Percentiles rank a stretch among this genome's conserved stretches.
Evolutionary conservation across 495 filamentous ascomycete genomes (phyloP).

Genomic region (Glonium stellatum): DNA sequence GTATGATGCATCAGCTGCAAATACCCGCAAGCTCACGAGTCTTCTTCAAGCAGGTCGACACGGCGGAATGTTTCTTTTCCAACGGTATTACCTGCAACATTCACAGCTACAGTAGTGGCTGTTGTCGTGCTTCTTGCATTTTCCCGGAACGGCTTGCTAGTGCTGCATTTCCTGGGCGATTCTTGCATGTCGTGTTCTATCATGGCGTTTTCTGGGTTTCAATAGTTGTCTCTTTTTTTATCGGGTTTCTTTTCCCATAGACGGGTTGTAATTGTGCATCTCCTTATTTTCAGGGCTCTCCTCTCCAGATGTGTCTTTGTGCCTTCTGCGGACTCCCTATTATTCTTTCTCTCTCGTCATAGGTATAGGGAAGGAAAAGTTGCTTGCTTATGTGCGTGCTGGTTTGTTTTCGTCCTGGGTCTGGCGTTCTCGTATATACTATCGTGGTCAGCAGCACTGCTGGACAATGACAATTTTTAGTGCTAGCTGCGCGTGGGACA

Average conservation of each 20-base stretch:
- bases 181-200: conserved; percentile 6
- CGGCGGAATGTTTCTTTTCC: conserved; percentile 2
- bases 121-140: conserved; percentile 3
- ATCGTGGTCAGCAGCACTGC: not conserved
- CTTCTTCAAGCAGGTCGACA: conserved; percentile 16
- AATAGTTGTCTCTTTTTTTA: not conserved
- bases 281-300: conserved; percentile 4
- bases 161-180: conserved; percentile 10
- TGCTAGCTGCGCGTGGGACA: no score
- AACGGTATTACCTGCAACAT: not conserved
- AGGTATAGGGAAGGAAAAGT: conserved; percentile 8
- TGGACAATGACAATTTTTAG: not conserved
- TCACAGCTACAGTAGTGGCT: not conserved
- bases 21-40: conserved; percentile 10
- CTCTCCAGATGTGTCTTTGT: conserved; percentile 5
- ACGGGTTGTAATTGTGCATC: conserved; percentile 10
- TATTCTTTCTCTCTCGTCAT: not conserved
- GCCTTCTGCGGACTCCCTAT: not conserved
- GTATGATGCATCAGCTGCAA: not conserved
- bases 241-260: not conserved
- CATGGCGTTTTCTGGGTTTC: not conserved
- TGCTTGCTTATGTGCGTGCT: not conserved
- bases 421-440: not conserved
- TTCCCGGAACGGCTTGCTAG: conserved; percentile 1
- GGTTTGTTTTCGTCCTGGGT: not conserved